Percentiles rank a stretch among this genome's conserved stretches.
These are phyloP conservation scores for Sindora glabra DNA, from an alignment of 306 rosid genomes.

Conservation along the genomic window DNA sequence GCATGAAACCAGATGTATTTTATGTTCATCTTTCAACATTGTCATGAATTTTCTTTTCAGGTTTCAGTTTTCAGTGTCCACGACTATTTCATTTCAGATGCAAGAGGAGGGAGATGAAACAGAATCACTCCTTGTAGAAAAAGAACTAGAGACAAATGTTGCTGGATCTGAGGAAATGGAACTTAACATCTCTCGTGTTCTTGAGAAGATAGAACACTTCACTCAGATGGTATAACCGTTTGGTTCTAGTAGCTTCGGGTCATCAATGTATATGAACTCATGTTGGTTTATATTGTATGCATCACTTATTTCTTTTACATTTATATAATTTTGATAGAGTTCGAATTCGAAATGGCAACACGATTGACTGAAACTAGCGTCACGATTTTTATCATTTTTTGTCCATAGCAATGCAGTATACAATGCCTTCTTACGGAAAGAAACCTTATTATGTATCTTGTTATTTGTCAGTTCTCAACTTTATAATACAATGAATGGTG, in stretches of 20 bases:
- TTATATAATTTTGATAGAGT: background rate
- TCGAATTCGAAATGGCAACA: background rate
- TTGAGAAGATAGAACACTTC: constrained; percentile 64
- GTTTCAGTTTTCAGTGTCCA: background rate
- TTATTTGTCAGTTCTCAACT: background rate
- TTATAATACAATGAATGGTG: background rate
- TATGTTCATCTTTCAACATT: background rate
- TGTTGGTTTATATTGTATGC: background rate
- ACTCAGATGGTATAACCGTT: constrained; percentile 54
- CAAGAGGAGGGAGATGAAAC: constrained; percentile 36
- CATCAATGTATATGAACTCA: background rate
- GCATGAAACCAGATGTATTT: constrained; percentile 40
- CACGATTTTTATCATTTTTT: background rate
- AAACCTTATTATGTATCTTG: background rate
- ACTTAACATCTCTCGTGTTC: constrained; percentile 42
- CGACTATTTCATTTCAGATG: constrained; percentile 11
- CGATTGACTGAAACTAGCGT: background rate
- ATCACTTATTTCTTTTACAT: background rate
- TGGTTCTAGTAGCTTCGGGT: background rate
- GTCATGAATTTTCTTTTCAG: background rate
- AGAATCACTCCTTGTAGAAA: constrained; percentile 31
- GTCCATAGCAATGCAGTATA: background rate
- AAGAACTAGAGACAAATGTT: constrained; percentile 26
- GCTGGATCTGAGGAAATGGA: constrained; percentile 69
- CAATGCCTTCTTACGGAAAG: background rate